Percentiles rank a stretch among this genome's conserved stretches.
Evolutionary conservation across 2,329 filamentous ascomycete species (phyloP).

Genomic region (Scleromitrula shiraiana): DNA sequence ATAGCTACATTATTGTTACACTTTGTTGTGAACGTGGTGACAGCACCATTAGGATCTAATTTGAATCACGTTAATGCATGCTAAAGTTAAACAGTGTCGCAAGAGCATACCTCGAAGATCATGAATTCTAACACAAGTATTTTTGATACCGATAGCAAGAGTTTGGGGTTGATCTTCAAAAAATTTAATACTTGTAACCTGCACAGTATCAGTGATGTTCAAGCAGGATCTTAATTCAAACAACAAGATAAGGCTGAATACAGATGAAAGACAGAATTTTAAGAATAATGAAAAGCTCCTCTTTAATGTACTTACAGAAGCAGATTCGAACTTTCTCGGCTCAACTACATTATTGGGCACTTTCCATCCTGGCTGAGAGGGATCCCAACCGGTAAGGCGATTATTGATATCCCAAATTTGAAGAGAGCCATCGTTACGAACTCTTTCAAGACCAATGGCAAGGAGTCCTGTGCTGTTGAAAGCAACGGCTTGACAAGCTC

Average conservation of each 20-base stretch:
- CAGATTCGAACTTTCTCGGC: constrained; percentile 48
- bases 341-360: constrained; percentile 30
- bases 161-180: constrained; percentile 70
- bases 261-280: neutral
- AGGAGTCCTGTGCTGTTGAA: constrained; percentile 66
- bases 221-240: no score
- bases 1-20: constrained; percentile 68
- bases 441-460: constrained; percentile 71
- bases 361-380: constrained; percentile 38
- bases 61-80: constrained; percentile 9
- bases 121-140: constrained; percentile 66
- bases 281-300: neutral
- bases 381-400: constrained; percentile 43
- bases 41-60: constrained; percentile 41
- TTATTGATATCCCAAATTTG: constrained; percentile 74
- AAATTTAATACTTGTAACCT: constrained; percentile 77
- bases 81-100: neutral
- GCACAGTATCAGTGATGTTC: constrained; percentile 43
- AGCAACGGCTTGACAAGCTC: constrained; percentile 73
- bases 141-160: constrained; percentile 67
- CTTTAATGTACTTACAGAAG: constrained; percentile 5
- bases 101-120: constrained; percentile 60
- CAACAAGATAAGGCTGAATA: neutral
- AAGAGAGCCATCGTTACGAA: constrained; percentile 72
- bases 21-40: constrained; percentile 54